These are phyloP conservation scores for Posidonia australis DNA, from an alignment of 106 monocot species.

Conservation along the genomic window DNA sequence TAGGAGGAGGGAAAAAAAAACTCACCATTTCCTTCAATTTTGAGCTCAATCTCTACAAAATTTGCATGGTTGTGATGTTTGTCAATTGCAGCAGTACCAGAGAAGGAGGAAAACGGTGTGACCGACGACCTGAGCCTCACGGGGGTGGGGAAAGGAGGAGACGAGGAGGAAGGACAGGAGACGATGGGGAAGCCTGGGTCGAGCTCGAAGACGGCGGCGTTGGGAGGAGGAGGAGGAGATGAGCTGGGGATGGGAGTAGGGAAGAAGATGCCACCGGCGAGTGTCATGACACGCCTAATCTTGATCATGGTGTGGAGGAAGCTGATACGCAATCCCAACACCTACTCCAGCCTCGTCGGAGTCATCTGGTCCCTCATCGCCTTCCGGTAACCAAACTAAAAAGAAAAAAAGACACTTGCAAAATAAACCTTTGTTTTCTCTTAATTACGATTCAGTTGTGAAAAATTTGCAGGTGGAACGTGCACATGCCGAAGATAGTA, in stretches of 20 bases:
- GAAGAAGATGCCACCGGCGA: conserved; percentile 60
- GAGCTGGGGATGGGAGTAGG: neutral
- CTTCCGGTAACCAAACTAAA: conserved; percentile 17
- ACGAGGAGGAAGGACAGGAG: conserved; percentile 3
- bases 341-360: conserved; percentile 82
- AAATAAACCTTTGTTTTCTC: no score
- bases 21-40: neutral
- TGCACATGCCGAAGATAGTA: conserved; percentile 21
- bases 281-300: conserved; percentile 74
- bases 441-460: no score
- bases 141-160: neutral
- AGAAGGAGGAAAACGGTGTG: neutral
- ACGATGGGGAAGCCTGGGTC: neutral
- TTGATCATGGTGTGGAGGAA: conserved; percentile 96
- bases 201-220: neutral
- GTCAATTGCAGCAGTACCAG: neutral
- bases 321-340: conserved; percentile 90
- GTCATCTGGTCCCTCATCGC: conserved; percentile 30
- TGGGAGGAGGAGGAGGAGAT: neutral
- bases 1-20: neutral
- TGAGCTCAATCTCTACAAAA: neutral
- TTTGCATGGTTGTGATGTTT: neutral
- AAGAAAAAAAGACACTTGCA: no score
- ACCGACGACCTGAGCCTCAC: neutral
- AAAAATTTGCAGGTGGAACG: conserved; percentile 23